Evolutionary conservation across 345 rosid species (phyloP).

Genomic region (Citrus sinensis): DNA sequence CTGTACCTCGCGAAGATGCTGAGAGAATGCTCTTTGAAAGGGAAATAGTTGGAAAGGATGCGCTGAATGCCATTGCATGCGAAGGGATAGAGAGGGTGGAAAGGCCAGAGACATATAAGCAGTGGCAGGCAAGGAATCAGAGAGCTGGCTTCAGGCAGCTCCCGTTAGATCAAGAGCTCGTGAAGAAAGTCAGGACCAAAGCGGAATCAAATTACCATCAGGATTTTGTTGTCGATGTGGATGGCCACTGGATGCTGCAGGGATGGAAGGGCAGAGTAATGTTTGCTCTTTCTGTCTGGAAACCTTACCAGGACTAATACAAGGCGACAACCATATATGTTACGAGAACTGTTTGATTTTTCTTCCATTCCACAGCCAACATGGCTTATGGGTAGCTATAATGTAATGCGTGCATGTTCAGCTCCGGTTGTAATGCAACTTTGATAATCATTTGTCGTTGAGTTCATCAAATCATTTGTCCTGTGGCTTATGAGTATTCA

Average conservation of each 20-base stretch:
- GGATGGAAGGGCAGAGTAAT: constrained; percentile 88
- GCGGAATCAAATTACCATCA: constrained; percentile 47
- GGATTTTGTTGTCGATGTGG: constrained; percentile 61
- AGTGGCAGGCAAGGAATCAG: constrained; percentile 29
- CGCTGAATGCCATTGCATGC: constrained; percentile 63
- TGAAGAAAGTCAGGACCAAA: constrained; percentile 37
- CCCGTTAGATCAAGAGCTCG: constrained; percentile 41
- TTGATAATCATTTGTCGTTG: not conserved
- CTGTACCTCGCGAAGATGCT: constrained; percentile 39
- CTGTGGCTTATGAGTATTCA: not conserved
- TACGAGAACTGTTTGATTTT: not conserved
- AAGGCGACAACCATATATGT: not conserved
- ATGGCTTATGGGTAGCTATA: not conserved
- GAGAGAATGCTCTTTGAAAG: constrained; percentile 57
- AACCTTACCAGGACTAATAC: constrained; percentile 35
- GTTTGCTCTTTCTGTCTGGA: constrained; percentile 70
- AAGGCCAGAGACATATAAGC: constrained; percentile 78
- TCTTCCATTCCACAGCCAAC: not conserved
- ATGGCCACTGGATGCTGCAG: constrained; percentile 75
- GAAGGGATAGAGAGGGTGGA: constrained; percentile 69
- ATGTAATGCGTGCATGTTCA: not conserved
- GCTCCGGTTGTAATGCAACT: not conserved
- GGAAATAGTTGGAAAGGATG: constrained; percentile 53
- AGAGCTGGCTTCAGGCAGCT: constrained; percentile 67
- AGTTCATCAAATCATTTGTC: not conserved